Percentiles rank a stretch among this genome's conserved stretches.
Conservation (phyloP, 192 early-diverging fungal genomes). For the Umbelopsis ramanniana region DNA sequence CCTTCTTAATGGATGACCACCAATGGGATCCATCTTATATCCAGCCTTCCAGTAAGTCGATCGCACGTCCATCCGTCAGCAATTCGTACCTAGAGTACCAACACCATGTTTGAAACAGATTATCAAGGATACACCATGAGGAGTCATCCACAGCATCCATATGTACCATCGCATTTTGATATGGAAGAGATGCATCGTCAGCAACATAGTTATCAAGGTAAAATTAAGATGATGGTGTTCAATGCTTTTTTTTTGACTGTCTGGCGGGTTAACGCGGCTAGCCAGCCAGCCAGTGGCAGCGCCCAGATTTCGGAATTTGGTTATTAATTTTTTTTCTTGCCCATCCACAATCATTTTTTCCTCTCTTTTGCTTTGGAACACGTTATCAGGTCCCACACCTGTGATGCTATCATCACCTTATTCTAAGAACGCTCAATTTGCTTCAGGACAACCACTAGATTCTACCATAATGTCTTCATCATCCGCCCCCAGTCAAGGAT, state of each 20-base stretch:
- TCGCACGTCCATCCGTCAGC: background rate
- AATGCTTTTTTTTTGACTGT: background rate
- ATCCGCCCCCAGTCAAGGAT: conserved; percentile 6
- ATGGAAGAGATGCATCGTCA: background rate
- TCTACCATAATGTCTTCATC: conserved; percentile 12
- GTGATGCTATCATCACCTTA: conserved; percentile 21
- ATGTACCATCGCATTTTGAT: background rate
- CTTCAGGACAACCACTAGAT: conserved; percentile 16
- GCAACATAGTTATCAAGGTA: background rate
- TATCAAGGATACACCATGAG: background rate
- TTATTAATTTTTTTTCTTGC: background rate
- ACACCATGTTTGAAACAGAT: background rate
- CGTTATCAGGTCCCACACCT: conserved; percentile 1
- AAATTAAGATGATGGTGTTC: background rate
- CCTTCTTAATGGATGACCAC: background rate
- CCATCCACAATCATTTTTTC: background rate
- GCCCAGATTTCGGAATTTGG: background rate
- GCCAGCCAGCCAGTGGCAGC: background rate
- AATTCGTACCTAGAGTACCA: background rate
- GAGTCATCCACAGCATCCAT: background rate
- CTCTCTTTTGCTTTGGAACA: background rate
- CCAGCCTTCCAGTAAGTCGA: background rate
- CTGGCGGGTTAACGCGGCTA: background rate
- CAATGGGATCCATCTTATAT: background rate
- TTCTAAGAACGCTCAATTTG: conserved; percentile 15